Evolutionary conservation across 75 land plant genomes (phyloP).

Genomic region (Sequoiadendron giganteum): DNA sequence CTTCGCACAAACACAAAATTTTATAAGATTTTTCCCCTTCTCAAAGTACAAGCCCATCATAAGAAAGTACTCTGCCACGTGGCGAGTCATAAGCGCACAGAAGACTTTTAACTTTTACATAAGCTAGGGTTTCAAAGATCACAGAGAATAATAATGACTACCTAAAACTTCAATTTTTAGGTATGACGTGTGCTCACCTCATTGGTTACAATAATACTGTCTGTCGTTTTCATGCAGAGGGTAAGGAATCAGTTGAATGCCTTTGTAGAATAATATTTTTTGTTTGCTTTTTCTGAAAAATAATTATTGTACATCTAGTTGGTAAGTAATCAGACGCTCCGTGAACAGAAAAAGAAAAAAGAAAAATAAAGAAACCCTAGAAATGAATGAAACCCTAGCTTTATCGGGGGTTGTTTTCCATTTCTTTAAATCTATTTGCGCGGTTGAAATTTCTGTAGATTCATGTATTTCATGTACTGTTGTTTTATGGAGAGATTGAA

Average conservation of each 20-base stretch:
- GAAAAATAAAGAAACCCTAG: not conserved
- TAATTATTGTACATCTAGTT: not conserved
- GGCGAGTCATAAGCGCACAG: not conserved
- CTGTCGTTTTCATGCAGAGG: not conserved
- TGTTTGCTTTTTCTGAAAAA: not conserved
- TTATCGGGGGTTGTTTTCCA: not conserved
- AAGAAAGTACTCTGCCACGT: not conserved
- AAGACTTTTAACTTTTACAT: not conserved
- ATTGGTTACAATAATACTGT: not conserved
- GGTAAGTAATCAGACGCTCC: not conserved
- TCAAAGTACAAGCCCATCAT: not conserved
- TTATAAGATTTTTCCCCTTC: not conserved
- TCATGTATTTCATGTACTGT: not conserved
- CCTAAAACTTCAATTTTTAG: not conserved
- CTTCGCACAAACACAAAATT: not conserved
- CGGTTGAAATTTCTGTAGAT: not conserved
- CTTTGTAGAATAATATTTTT: not conserved
- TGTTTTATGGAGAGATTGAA: not conserved
- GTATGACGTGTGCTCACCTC: not conserved
- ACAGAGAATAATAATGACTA: not conserved
- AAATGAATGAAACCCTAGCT: conserved; percentile 3
- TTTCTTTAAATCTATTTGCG: not conserved
- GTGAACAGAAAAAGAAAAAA: not conserved
- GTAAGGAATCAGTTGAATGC: not conserved
- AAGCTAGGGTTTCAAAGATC: not conserved